phyloP scores from a whole-genome alignment of 2,329 filamentous ascomycete genomes.

The Venturia aucupariae region DNA sequence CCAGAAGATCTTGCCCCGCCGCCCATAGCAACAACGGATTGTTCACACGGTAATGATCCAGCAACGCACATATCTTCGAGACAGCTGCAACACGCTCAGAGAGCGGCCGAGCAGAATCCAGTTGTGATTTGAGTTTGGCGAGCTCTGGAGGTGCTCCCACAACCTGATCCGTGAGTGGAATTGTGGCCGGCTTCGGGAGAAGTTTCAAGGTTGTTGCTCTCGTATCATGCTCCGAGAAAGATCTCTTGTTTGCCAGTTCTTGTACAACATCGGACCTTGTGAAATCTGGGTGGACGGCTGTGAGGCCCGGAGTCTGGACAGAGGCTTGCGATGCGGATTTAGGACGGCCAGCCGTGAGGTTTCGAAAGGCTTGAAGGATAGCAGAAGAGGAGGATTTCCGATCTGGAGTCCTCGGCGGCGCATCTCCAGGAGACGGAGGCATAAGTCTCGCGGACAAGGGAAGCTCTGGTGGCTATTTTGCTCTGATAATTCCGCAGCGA shows the following conservation, averaged over 20 bases:
- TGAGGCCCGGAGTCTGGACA: slow-evolving; percentile 23
- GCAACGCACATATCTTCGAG: slow-evolving; percentile 25
- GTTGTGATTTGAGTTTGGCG: slow-evolving; percentile 23
- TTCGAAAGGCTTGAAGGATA: slow-evolving; percentile 30
- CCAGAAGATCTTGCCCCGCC: slow-evolving; percentile 28
- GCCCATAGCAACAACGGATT: slow-evolving; percentile 31
- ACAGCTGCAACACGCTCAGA: slow-evolving; percentile 25
- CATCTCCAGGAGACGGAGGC: slow-evolving; percentile 29
- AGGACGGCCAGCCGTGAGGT: slow-evolving; percentile 27
- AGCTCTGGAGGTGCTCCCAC: slow-evolving; percentile 31
- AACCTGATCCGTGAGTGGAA: not conserved
- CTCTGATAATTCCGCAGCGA: not conserved
- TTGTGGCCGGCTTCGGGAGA: not conserved
- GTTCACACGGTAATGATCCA: slow-evolving; percentile 27
- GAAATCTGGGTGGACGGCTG: slow-evolving; percentile 24
- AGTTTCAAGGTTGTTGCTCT: not conserved
- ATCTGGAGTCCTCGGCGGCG: slow-evolving; percentile 29
- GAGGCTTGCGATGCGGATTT: slow-evolving; percentile 22
- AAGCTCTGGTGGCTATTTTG: slow-evolving; percentile 7
- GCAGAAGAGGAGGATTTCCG: slow-evolving; percentile 29
- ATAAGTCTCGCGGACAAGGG: slow-evolving; percentile 19
- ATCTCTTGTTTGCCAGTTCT: slow-evolving; percentile 1
- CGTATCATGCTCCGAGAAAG: not conserved
- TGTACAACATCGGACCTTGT: slow-evolving; percentile 12
- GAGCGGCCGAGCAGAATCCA: slow-evolving; percentile 22